These are phyloP conservation scores for Eutypa lata DNA, from an alignment of 2,329 filamentous ascomycete species.

Conservation along the genomic window DNA sequence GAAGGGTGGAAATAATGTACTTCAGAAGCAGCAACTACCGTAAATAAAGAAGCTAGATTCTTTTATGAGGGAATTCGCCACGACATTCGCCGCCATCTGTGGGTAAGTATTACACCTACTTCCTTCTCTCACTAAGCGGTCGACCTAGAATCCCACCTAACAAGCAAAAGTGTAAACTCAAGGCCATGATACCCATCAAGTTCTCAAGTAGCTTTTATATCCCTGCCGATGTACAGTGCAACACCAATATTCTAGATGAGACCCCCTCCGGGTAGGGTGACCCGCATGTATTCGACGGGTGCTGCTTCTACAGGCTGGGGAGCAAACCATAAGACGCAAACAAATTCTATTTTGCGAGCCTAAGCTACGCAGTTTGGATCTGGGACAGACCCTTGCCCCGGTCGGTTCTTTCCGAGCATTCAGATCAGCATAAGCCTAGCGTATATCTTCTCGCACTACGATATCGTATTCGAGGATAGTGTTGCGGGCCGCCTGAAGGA, in stretches of 20 bases:
- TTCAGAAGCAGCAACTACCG: constrained; percentile 25
- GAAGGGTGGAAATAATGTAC: constrained; percentile 18
- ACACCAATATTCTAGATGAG: constrained; percentile 25
- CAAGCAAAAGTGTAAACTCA: constrained; percentile 21
- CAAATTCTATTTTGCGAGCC: constrained; percentile 31
- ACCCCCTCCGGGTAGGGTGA: constrained; percentile 21
- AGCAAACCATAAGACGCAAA: constrained; percentile 19
- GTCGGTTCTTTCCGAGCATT: constrained; percentile 36
- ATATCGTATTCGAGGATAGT: constrained; percentile 21
- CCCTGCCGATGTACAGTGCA: constrained; percentile 25
- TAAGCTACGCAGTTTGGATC: constrained; percentile 33
- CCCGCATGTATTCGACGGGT: constrained; percentile 23
- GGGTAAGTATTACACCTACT: constrained; percentile 16
- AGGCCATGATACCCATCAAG: constrained; percentile 24
- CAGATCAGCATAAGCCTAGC: constrained; percentile 34
- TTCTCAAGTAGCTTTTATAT: constrained; percentile 32
- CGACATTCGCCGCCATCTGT: constrained; percentile 27
- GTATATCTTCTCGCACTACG: constrained; percentile 22
- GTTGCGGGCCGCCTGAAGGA: constrained; percentile 21
- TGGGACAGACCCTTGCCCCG: constrained; percentile 37
- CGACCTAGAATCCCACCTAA: neutral
- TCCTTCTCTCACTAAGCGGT: neutral
- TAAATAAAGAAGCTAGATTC: constrained; percentile 33
- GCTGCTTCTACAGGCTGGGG: constrained; percentile 25
- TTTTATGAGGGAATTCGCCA: constrained; percentile 36